phyloP scores from a whole-genome alignment of 768 basidiomycete species.

The Tubosaeta brunneosetosa region DNA sequence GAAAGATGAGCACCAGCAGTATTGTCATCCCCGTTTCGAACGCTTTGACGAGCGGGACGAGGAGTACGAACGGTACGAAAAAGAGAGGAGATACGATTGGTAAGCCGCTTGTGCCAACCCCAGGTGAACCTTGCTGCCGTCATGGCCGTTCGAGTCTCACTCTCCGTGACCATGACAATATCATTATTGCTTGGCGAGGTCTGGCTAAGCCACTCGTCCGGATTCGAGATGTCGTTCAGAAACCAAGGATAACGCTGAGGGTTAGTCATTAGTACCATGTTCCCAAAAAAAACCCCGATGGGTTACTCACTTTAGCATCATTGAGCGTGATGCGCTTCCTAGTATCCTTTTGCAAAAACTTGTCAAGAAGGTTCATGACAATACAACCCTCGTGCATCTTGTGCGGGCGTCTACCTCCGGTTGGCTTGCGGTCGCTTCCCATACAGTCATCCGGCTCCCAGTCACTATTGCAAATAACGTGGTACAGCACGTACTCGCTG shows the following conservation, averaged over 20 bases:
- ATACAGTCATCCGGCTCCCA: conserved; percentile 65
- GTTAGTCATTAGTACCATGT: conserved; percentile 1
- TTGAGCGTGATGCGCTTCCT: conserved; percentile 69
- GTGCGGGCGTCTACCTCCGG: conserved; percentile 55
- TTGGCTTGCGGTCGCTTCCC: conserved; percentile 63
- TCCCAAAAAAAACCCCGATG: neutral
- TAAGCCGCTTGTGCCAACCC: conserved; percentile 46
- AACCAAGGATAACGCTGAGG: conserved; percentile 61
- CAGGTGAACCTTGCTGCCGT: conserved; percentile 59
- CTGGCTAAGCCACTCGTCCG: conserved; percentile 64
- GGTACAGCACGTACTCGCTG: conserved; percentile 74
- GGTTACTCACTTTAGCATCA: conserved; percentile 67
- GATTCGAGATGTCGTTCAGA: conserved; percentile 58
- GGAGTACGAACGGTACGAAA: conserved; percentile 39
- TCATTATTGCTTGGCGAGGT: conserved; percentile 49
- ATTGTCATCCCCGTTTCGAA: conserved; percentile 17
- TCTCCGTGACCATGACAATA: conserved; percentile 60
- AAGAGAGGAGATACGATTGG: conserved; percentile 45
- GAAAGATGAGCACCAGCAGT: conserved; percentile 31
- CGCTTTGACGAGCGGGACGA: conserved; percentile 13
- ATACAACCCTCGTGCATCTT: conserved; percentile 49
- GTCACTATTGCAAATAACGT: conserved; percentile 71
- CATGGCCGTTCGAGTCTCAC: conserved; percentile 74
- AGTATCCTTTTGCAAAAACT: conserved; percentile 78
- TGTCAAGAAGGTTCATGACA: conserved; percentile 67